phyloP scores from a whole-genome alignment of 2,329 filamentous ascomycete species.

The Hypoxylon sp. region DNA sequence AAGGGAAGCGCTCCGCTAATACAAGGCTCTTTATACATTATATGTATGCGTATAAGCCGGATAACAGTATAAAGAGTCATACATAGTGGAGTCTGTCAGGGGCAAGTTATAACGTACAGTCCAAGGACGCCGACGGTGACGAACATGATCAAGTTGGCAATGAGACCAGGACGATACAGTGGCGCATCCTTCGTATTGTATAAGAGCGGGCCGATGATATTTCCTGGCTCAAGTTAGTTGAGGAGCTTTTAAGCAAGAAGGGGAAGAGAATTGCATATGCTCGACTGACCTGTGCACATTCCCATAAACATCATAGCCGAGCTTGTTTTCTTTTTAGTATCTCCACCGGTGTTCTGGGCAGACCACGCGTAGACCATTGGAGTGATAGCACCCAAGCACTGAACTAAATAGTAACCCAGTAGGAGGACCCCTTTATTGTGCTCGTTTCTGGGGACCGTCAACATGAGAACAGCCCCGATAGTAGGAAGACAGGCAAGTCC shows the following conservation, averaged over 20 bases:
- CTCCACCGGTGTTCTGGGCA: slow-evolving; percentile 71
- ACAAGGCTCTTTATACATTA: background rate
- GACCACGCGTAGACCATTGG: slow-evolving; percentile 70
- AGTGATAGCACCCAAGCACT: slow-evolving; percentile 57
- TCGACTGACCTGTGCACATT: slow-evolving; percentile 59
- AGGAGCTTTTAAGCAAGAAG: background rate
- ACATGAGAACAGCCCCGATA: slow-evolving; percentile 61
- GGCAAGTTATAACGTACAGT: slow-evolving; percentile 41
- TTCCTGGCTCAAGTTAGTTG: slow-evolving; percentile 56
- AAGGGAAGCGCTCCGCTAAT: background rate
- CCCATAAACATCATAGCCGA: slow-evolving; percentile 72
- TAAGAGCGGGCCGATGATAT: slow-evolving; percentile 73
- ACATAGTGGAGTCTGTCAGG: background rate
- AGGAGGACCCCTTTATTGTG: slow-evolving; percentile 62
- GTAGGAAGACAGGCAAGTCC: slow-evolving; percentile 55
- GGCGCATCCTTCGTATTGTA: slow-evolving; percentile 71
- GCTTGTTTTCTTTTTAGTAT: slow-evolving; percentile 75
- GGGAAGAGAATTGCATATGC: background rate
- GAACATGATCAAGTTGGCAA: slow-evolving; percentile 71
- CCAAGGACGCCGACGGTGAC: slow-evolving; percentile 65
- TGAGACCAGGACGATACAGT: slow-evolving; percentile 67
- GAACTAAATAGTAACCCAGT: slow-evolving; percentile 64
- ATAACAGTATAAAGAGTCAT: background rate
- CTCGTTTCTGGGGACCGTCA: slow-evolving; percentile 58
- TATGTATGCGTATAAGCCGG: background rate